Conservation (phyloP, 2,329 filamentous ascomycete genomes). For the Saccharata proteae region DNA sequence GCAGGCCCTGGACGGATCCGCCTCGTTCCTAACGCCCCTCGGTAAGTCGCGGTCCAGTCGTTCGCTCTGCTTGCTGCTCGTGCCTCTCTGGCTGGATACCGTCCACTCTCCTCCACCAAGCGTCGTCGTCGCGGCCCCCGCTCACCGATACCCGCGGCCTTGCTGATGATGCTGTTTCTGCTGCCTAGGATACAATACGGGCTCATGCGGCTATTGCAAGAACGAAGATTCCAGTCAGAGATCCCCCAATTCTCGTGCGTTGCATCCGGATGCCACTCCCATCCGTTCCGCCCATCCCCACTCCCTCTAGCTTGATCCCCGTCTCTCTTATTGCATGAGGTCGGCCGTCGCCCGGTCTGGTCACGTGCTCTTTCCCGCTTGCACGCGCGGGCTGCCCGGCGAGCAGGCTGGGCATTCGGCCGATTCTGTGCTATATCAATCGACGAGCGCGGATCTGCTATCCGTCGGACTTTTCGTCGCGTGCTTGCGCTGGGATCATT, state of each 20-base stretch:
- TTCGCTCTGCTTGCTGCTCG: constrained; percentile 18
- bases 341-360: neutral
- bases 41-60: constrained; percentile 30
- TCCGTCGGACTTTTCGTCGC: neutral
- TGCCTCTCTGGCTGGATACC: constrained; percentile 25
- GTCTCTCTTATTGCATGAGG: constrained; percentile 1
- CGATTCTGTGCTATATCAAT: too few species aligned
- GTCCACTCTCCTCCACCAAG: constrained; percentile 1
- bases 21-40: constrained; percentile 22
- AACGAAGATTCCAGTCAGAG: constrained; percentile 32
- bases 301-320: constrained; percentile 1
- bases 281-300: constrained; percentile 4
- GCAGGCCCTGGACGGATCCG: constrained; percentile 22
- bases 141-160: constrained; percentile 13
- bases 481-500: constrained; percentile 1
- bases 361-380: neutral
- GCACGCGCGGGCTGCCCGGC: too few species aligned
- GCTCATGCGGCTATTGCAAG: constrained; percentile 41
- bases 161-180: too few species aligned
- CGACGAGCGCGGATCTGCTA: too few species aligned
- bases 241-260: constrained; percentile 38
- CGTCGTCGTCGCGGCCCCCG: constrained; percentile 6
- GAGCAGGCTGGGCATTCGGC: too few species aligned
- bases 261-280: constrained; percentile 5
- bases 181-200: constrained; percentile 33